Percentiles rank a stretch among this genome's conserved stretches.
Conservation (phyloP, 2,329 filamentous ascomycete genomes). For the Microdochium paspali region DNA sequence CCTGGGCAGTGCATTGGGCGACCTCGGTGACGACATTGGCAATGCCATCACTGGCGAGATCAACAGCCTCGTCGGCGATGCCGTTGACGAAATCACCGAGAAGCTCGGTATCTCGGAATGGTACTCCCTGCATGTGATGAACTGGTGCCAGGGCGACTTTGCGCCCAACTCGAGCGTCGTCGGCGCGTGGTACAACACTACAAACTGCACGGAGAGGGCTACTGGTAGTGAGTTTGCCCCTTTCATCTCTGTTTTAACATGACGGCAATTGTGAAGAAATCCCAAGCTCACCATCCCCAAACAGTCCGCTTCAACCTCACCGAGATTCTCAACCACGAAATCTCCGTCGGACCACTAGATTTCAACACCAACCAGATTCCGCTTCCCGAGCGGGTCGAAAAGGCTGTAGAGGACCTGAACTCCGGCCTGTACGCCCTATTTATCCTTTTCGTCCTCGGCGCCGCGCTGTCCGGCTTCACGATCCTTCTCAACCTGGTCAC, state of each 20-base stretch:
- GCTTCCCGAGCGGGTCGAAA: conserved; percentile 32
- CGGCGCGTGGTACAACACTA: conserved; percentile 28
- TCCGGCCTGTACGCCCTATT: conserved; percentile 35
- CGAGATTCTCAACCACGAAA: conserved; percentile 33
- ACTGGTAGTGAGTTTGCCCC: conserved; percentile 28
- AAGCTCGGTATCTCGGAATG: conserved; percentile 38
- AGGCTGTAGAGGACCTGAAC: conserved; percentile 40
- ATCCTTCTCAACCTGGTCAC: conserved; percentile 28
- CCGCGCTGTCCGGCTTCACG: conserved; percentile 30
- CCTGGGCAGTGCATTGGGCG: conserved; percentile 11
- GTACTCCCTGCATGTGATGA: conserved; percentile 42
- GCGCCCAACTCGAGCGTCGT: conserved; percentile 29
- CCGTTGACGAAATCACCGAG: conserved; percentile 28
- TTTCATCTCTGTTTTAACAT: not conserved
- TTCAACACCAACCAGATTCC: conserved; percentile 35
- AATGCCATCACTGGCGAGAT: conserved; percentile 25
- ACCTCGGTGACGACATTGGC: conserved; percentile 15
- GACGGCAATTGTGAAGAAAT: not conserved
- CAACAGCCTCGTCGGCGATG: conserved; percentile 27
- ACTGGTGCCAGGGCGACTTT: conserved; percentile 34
- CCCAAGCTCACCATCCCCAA: conserved; percentile 1
- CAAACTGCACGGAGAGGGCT: conserved; percentile 31
- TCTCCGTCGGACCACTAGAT: conserved; percentile 32
- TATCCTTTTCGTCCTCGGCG: conserved; percentile 36
- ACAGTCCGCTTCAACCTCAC: conserved; percentile 35